Evolutionary conservation across 495 filamentous ascomycete species (phyloP).

Genomic region (Tuber brumale): DNA sequence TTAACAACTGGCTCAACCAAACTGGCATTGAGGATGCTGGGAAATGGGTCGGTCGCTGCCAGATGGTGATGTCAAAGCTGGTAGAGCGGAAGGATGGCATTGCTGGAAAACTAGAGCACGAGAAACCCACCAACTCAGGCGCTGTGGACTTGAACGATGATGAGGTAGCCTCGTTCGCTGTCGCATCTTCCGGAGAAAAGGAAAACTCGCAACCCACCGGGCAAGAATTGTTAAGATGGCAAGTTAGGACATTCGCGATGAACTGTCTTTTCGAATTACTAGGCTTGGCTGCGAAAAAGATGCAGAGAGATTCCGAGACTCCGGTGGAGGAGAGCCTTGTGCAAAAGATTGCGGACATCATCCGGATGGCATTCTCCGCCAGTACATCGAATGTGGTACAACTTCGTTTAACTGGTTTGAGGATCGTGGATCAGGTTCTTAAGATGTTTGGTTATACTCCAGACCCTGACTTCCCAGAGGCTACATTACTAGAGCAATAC

Average conservation of each 20-base stretch:
- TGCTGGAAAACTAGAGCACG: constrained; percentile 43
- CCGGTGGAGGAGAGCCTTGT: constrained; percentile 37
- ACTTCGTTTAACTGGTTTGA: constrained; percentile 78
- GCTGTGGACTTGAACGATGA: constrained; percentile 78
- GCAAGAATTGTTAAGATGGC: constrained; percentile 89
- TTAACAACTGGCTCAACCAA: constrained; percentile 86
- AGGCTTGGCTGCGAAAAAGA: constrained; percentile 63
- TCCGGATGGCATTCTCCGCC: constrained; percentile 93
- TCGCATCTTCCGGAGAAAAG: constrained; percentile 60
- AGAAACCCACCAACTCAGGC: constrained; percentile 49
- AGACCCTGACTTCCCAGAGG: constrained; percentile 94
- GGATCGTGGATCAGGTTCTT: constrained; percentile 86
- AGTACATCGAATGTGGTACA: constrained; percentile 90
- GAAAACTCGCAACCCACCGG: constrained; percentile 55
- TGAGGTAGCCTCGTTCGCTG: constrained; percentile 90
- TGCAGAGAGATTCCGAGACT: constrained; percentile 54
- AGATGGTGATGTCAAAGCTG: constrained; percentile 82
- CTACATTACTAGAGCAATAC: constrained; percentile 91
- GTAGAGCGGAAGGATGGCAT: constrained; percentile 50
- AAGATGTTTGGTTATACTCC: constrained; percentile 94
- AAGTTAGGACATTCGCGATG: constrained; percentile 92
- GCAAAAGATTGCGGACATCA: constrained; percentile 75
- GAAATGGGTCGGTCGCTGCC: constrained; percentile 79
- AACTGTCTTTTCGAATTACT: constrained; percentile 82
- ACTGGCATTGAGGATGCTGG: constrained; percentile 69